These are phyloP conservation scores for Moniliophthora roreri DNA, from an alignment of 1,284 basidiomycete genomes.

Conservation along the genomic window DNA sequence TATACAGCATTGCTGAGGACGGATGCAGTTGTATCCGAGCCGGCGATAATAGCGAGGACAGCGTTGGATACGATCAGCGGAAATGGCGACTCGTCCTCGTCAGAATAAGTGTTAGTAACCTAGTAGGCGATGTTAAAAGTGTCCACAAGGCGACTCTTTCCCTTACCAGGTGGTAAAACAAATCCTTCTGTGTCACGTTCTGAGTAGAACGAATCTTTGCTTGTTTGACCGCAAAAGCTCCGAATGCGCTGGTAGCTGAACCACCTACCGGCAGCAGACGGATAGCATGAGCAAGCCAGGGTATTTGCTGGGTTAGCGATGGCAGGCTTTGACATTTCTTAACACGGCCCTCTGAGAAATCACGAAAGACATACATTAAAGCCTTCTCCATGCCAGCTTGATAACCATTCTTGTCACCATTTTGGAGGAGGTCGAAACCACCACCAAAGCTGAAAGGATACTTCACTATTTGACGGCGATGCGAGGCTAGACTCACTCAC, in stretches of 20 bases:
- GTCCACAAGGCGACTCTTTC: not conserved
- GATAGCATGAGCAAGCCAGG: slow-evolving; percentile 9
- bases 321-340: not conserved
- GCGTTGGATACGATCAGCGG: slow-evolving; percentile 12
- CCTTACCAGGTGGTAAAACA: slow-evolving; percentile 15
- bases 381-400: slow-evolving; percentile 9
- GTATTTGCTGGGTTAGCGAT: slow-evolving; percentile 6
- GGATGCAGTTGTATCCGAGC: slow-evolving; percentile 26
- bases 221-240: slow-evolving; percentile 1
- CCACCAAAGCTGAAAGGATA: slow-evolving; percentile 8
- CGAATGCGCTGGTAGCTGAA: not conserved
- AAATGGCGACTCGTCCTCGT: slow-evolving; percentile 2
- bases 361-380: slow-evolving; percentile 4
- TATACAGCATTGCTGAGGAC: slow-evolving; percentile 20
- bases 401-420: slow-evolving; percentile 9
- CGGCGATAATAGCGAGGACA: slow-evolving; percentile 21
- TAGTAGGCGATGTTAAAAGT: not conserved
- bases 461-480: not conserved
- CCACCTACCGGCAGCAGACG: slow-evolving; percentile 1
- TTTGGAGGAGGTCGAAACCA: slow-evolving; percentile 15
- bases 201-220: slow-evolving; percentile 4
- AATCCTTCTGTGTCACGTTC: slow-evolving; percentile 4
- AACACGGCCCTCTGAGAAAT: too few relatives aligned
- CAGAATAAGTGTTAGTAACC: not conserved
- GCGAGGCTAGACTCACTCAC: not conserved